These are phyloP conservation scores for Blastobotrys proliferans DNA, from an alignment of 1,139 yeast species.

Conservation along the genomic window DNA sequence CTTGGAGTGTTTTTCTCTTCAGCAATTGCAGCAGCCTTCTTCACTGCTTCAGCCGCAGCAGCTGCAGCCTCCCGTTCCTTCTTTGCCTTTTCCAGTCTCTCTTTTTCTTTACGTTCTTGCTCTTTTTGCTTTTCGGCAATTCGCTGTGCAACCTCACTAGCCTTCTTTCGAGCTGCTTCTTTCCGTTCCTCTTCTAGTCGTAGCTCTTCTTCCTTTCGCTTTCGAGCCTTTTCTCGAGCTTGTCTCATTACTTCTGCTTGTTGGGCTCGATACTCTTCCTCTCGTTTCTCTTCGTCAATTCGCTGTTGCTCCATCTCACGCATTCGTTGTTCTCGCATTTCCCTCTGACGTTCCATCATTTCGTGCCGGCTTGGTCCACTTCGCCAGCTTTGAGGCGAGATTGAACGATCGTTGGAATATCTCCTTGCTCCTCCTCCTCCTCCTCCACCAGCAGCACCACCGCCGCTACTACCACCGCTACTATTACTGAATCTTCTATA, in stretches of 20 bases:
- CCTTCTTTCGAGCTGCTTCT: conserved; percentile 25
- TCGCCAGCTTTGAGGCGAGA: conserved; percentile 12
- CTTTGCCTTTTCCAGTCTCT: conserved; percentile 35
- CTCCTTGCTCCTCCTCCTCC: not conserved
- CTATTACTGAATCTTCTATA: not conserved
- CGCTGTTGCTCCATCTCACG: conserved; percentile 1
- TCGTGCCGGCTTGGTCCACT: not conserved
- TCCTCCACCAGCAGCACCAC: no score
- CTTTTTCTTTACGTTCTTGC: conserved; percentile 37
- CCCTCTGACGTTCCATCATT: conserved; percentile 2
- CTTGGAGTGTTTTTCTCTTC: not conserved
- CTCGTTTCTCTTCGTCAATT: conserved; percentile 7
- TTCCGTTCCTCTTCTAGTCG: conserved; percentile 30
- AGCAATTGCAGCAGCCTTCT: not conserved
- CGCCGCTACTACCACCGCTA: no score
- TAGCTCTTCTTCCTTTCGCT: conserved; percentile 36
- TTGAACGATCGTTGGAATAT: conserved; percentile 8
- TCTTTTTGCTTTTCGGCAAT: conserved; percentile 21
- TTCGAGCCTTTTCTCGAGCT: conserved; percentile 32
- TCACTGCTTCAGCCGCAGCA: not conserved
- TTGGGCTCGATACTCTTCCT: conserved; percentile 19
- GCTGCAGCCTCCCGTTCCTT: conserved; percentile 4
- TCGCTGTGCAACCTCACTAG: conserved; percentile 31
- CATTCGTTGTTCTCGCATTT: not conserved
- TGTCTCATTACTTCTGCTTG: conserved; percentile 36